phyloP scores from a whole-genome alignment of 129 eudicot species.

The Helichrysum umbraculigerum region DNA sequence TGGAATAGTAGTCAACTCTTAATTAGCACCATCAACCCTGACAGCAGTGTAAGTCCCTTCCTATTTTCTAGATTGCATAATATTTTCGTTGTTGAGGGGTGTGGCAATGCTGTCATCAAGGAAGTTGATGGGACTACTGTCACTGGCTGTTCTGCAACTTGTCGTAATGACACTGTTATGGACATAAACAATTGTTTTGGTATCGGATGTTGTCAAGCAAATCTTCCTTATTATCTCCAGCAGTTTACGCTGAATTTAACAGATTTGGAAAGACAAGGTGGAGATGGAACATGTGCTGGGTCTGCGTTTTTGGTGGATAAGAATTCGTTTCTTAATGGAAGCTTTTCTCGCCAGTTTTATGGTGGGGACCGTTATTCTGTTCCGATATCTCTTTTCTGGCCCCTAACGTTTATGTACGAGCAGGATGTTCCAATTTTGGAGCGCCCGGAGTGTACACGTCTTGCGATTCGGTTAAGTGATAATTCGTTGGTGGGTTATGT shows the following conservation, averaged over 20 bases:
- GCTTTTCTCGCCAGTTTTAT: not conserved
- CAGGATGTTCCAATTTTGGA: not conserved
- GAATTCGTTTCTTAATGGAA: slow-evolving; percentile 3
- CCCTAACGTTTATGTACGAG: not conserved
- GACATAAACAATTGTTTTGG: slow-evolving; percentile 24
- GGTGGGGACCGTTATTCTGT: not conserved
- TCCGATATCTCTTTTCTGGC: slow-evolving; percentile 25
- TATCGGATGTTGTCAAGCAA: slow-evolving; percentile 30
- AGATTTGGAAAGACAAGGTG: slow-evolving; percentile 1
- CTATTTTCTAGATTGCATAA: slow-evolving; percentile 9
- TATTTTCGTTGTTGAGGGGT: slow-evolving; percentile 4
- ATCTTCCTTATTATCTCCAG: slow-evolving; percentile 19
- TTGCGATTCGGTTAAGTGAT: not conserved
- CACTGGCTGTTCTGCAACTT: slow-evolving; percentile 21
- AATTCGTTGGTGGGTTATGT: not conserved
- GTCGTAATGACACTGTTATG: not conserved
- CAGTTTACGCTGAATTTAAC: slow-evolving; percentile 11
- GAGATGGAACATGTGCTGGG: slow-evolving; percentile 24
- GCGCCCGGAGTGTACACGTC: not conserved
- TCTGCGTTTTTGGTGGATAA: slow-evolving; percentile 13
- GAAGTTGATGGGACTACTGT: not conserved
- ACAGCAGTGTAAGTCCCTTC: slow-evolving; percentile 24
- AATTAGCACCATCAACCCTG: slow-evolving; percentile 12
- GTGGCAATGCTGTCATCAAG: slow-evolving; percentile 21
- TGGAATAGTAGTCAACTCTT: slow-evolving; percentile 5